A percentile compares a stretch with the other conserved stretches of the same genome.
Conservation (phyloP, 306 rosid genomes). For the Nissolia schottii region DNA sequence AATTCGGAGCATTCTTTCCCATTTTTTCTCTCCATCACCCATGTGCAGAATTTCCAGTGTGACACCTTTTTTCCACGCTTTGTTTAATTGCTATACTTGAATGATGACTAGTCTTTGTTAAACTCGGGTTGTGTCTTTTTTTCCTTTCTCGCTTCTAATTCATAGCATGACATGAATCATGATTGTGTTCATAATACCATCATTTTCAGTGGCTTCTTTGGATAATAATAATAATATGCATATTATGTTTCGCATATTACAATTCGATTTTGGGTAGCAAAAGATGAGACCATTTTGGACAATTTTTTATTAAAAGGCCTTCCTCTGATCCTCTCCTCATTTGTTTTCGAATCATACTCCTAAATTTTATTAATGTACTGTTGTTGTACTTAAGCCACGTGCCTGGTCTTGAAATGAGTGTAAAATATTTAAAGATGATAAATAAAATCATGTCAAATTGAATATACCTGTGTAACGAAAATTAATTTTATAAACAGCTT, state of each 20-base stretch:
- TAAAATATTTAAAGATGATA: too few species aligned
- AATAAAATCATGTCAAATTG: too few species aligned
- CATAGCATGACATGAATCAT: not conserved
- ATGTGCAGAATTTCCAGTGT: too few species aligned
- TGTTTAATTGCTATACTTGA: not conserved
- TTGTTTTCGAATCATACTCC: not conserved
- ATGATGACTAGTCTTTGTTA: not conserved
- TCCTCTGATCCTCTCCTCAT: not conserved
- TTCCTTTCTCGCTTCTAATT: not conserved
- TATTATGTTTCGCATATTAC: not conserved
- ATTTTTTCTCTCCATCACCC: not conserved
- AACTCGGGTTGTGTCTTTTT: not conserved
- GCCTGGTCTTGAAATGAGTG: too few species aligned
- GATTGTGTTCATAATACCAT: not conserved
- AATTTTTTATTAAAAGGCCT: not conserved
- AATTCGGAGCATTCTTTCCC: not conserved
- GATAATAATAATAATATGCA: not conserved
- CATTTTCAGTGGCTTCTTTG: not conserved
- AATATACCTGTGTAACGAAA: too few species aligned
- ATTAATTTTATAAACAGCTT: too few species aligned
- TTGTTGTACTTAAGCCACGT: too few species aligned
- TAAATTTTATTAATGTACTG: not conserved
- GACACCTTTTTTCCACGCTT: not conserved
- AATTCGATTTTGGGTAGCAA: not conserved
- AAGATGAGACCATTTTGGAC: not conserved